Evolutionary conservation across 2,329 filamentous ascomycete genomes (phyloP), one percentile per base, ranked within the genome.

Genomic region (Fusarium sp.): DNA sequence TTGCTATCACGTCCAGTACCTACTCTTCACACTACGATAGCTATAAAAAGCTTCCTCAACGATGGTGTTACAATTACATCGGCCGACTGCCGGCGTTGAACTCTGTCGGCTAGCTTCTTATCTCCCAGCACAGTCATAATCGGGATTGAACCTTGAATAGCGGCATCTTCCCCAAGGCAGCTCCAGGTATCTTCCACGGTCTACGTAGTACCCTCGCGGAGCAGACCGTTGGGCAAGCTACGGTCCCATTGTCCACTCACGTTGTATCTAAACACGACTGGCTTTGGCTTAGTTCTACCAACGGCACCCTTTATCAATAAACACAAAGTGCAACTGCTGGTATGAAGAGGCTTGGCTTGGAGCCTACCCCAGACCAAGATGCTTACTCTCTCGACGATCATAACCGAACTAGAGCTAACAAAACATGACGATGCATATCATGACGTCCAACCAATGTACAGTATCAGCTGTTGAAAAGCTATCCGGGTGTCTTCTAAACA

Each of bases 371-470:
- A 69, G 52, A 53, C 47, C 17, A 20, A 32, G 42, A 36, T 34
- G 36, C 39, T 57, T 42, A 42, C 47, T 36, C 49, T 52, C 54
- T 58, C 57, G 62, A 51, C 50, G 67, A 71, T 72, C 71, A 61
- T 68, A 32, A 36, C 67, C 52, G 43, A 44, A 51, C 56, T 62
- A 49, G 61, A 57, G 26, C 58, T 68, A 47, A 62, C 71, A 62
- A 73, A 70, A 71, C 65, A 63, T 50, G 65, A 63, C 56, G 59
- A 54, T 56, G 55, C 49, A 60, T 71, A 38, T 46, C 58, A 69
- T 72, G 70, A 73, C 70, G 68, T 65, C 66, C 57, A 51, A 42
- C 40, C 28, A 55, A 69, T 70, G 57, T 65, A n/a, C n/a, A n/a
- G n/a, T n/a, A 67, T 65, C 64, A 64, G 56, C 47, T 32, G 42